Base-by-base conservation (phyloP, 345 rosid species). In the Balakata baccata region DNA sequence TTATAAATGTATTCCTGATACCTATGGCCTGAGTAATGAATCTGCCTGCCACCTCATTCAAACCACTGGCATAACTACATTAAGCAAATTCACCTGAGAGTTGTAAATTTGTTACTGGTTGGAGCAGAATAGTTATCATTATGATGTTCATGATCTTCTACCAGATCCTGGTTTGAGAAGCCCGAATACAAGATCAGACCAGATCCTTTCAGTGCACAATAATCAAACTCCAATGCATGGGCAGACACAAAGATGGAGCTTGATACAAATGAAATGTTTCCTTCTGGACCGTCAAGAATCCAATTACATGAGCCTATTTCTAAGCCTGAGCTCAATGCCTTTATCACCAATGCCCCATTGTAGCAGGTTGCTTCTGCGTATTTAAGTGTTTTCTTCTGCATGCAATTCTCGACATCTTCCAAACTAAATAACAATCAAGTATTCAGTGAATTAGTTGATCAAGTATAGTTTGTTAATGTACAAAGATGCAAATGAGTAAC, bases 101-200 rank as follows among this genome's bases (percentile, higher is more conserved):
- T 85, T 83, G 79, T 85, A 50, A 75, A 53, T 71, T 29, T 68
- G 17, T 53, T 46, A 69, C 60, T 71, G 41, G 70, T 61, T 17
- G 72, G 50, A 64, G 56, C 72, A 68, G 71, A 64, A 67, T 68
- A 60, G 70, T 56, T 53, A 67, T 60, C 74, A 47, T n/a, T n/a
- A n/a, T 58, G 71, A 65, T 72, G 66, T 71, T 84, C 84, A 77
- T 47, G 58, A 75, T 70, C 72, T 73, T 86, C 86, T 10, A 74
- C 25, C 46, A 73, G 50, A 64, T 74, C 80, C 69, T 76, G 74
- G 69, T 78, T 77, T 45, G 85, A 84, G 74, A 85, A 85, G 66
- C 87, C 91, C 25, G 91, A 86, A 91, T 86, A 92, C 64, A 90
- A n/a, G 46, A 92, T 60, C 75, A 89, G 53, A 74, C 89, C 89